phyloP scores from a whole-genome alignment of 176 grass and related monocot species.

The Oryza longistaminata region DNA sequence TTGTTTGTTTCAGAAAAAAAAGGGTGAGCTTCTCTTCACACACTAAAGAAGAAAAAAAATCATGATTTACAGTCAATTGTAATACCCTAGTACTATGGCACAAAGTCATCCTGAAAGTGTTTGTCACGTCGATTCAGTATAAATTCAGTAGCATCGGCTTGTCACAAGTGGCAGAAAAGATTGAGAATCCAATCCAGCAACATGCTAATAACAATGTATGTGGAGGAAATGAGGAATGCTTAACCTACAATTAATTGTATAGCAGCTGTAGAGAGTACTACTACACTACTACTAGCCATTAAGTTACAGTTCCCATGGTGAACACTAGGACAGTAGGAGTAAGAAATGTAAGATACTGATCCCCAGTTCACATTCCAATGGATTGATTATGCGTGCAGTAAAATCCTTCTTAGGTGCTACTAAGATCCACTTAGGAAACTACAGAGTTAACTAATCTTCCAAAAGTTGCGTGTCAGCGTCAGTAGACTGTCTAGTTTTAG shows the following conservation, averaged over 20 bases:
- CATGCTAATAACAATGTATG: slow-evolving; percentile 17
- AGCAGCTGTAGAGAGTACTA: background rate
- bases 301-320: background rate
- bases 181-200: slow-evolving; percentile 15
- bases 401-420: slow-evolving; percentile 19
- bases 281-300: background rate
- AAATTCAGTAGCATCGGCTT: slow-evolving; percentile 15
- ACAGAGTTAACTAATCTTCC: slow-evolving; percentile 21
- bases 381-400: slow-evolving; percentile 3
- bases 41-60: background rate
- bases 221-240: background rate
- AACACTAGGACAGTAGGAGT: background rate
- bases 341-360: slow-evolving; percentile 20
- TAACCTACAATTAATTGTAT: background rate
- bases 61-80: background rate
- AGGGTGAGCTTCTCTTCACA: background rate
- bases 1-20: background rate
- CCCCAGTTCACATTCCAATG: slow-evolving; percentile 14
- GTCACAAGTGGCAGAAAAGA: slow-evolving; percentile 25
- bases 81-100: background rate
- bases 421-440: slow-evolving; percentile 42
- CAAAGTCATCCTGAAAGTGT: background rate
- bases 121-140: slow-evolving; percentile 2
- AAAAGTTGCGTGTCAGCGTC: slow-evolving; percentile 34
- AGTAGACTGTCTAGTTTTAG: slow-evolving; percentile 3